Conservation (phyloP, 495 filamentous ascomycete genomes). For the Hamigera avellanea region DNA sequence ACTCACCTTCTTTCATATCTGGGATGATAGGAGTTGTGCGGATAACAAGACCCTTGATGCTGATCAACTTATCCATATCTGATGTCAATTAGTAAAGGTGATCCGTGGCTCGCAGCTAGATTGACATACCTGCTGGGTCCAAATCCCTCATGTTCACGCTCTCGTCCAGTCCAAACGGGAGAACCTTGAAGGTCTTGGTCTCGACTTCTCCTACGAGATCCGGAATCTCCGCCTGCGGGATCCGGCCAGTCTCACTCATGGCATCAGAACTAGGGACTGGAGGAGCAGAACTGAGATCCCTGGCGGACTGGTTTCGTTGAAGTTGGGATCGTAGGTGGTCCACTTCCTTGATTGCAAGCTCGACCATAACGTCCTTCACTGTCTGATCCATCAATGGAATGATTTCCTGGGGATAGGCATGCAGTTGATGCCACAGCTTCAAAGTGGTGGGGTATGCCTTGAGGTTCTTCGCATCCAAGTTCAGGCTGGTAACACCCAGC, state of each 20-base stretch:
- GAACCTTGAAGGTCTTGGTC: slow-evolving; percentile 66
- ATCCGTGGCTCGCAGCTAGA: not conserved
- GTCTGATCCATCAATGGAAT: slow-evolving; percentile 92
- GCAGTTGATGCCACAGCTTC: slow-evolving; percentile 91
- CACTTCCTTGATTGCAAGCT: slow-evolving; percentile 75
- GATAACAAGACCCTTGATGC: slow-evolving; percentile 94
- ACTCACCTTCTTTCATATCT: slow-evolving; percentile 80
- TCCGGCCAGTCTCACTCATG: slow-evolving; percentile 28
- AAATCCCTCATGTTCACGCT: slow-evolving; percentile 89
- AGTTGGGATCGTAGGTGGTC: slow-evolving; percentile 49
- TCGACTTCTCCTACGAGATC: slow-evolving; percentile 55
- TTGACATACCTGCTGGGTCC: slow-evolving; percentile 62
- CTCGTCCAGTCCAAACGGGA: slow-evolving; percentile 80
- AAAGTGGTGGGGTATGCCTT: slow-evolving; percentile 85
- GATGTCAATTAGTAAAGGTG: slow-evolving; percentile 9
- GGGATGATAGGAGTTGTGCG: slow-evolving; percentile 92
- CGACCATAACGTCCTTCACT: slow-evolving; percentile 87
- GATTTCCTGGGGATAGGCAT: slow-evolving; percentile 88
- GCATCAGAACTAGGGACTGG: slow-evolving; percentile 65
- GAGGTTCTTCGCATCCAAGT: slow-evolving; percentile 80
- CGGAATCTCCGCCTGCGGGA: slow-evolving; percentile 33
- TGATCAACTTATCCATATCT: slow-evolving; percentile 95
- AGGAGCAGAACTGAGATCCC: slow-evolving; percentile 57
- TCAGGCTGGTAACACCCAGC: slow-evolving; percentile 70
- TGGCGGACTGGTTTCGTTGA: slow-evolving; percentile 32